Evolutionary conservation across 805 yeast genomes (phyloP), one percentile per base, ranked within the genome.

Genomic region (Candida corydali): DNA sequence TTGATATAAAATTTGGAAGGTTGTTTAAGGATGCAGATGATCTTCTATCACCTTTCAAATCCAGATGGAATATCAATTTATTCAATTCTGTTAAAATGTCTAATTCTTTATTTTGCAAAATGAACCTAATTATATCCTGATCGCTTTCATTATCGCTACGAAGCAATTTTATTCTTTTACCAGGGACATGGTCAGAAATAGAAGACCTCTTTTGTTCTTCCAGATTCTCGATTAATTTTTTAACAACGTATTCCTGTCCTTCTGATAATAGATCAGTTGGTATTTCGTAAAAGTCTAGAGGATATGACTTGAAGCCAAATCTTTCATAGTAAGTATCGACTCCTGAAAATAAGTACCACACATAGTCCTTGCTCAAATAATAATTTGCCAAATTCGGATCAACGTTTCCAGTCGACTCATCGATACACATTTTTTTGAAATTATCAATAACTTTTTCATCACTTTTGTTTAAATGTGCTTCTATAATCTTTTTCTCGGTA

Each of bases 311-410:
- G 51, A 74, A 83, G 0, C 89, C 95, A 44, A 81, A 76, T 43
- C 67, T 62, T 25, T 67, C 61, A 55, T 87, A 87, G 46, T 72
- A 85, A 22, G 68, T 71, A 11, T 84, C 91, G 15, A 84, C 76
- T 33, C 81, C 93, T 43, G 91, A 81, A 68, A 85, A 86, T 35
- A 86, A 66, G 27, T 45, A 48, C 71, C 71, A 66, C 33, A 62
- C 54, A 43, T 61, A 65, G 38, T 61, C 44, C 35, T 61, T 61
- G 26, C 60, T 41, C 43, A 65, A 48, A 37, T 62, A 57, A 36
- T 65, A 56, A 34, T 51, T 49, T 24, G 63, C 65, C 47, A 65
- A 51, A 9, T 41, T 37, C 4, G 29, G 17, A 37, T 65, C 70
- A 8, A 64, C 26, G 10, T 40, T 22, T 2, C 65, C 63, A 30